Evolutionary conservation across 2,329 filamentous ascomycete genomes (phyloP).

Genomic region (Talaromyces funiculosus): DNA sequence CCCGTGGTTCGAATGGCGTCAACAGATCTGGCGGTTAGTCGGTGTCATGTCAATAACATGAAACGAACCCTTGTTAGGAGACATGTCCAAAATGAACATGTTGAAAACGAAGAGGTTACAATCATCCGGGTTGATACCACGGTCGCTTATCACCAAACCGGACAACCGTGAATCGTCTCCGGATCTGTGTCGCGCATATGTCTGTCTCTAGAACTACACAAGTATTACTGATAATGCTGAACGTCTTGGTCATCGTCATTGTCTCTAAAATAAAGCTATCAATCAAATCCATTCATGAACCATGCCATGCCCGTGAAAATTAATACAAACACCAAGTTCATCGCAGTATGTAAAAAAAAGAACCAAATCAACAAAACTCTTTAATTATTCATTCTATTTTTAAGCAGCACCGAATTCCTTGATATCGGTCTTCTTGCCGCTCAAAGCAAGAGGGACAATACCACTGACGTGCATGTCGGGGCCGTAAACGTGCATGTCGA

Average conservation of each 20-base stretch:
- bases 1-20: neutral
- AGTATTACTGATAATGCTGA: neutral
- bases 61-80: neutral
- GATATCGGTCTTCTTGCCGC: slow-evolving; percentile 55
- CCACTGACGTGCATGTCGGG: slow-evolving; percentile 86
- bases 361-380: neutral
- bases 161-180: neutral
- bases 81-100: neutral
- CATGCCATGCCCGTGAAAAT: slow-evolving; percentile 17
- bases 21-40: neutral
- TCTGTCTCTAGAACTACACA: no score
- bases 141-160: neutral
- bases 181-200: neutral
- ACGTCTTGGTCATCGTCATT: slow-evolving; percentile 8
- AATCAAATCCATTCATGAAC: slow-evolving; percentile 16
- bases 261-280: slow-evolving; percentile 4
- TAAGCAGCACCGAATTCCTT: slow-evolving; percentile 51
- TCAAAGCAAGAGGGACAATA: slow-evolving; percentile 87
- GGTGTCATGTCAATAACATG: neutral
- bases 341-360: slow-evolving; percentile 8
- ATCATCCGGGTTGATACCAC: neutral
- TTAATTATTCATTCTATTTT: neutral
- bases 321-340: slow-evolving; percentile 17
- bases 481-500: slow-evolving; percentile 88
- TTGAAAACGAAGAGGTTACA: neutral